Evolutionary conservation across 306 rosid species (phyloP).

Genomic region (Ammopiptanthus mongolicus): DNA sequence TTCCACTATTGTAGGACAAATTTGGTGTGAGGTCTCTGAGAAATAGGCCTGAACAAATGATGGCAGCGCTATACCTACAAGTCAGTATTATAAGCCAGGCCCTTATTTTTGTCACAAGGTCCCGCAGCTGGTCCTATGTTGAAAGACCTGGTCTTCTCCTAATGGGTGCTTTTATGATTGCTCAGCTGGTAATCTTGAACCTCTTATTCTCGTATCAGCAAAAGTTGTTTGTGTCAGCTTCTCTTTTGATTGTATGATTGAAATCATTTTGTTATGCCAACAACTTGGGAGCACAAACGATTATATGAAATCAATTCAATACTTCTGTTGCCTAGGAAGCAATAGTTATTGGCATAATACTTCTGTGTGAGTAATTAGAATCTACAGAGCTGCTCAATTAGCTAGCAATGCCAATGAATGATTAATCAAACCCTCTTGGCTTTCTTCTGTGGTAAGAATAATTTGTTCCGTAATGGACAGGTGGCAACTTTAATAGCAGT

Average conservation of each 20-base stretch:
- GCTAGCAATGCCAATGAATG: neutral
- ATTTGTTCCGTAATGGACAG: slow-evolving; percentile 38
- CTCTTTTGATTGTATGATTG: neutral
- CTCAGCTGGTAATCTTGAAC: slow-evolving; percentile 73
- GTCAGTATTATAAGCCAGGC: slow-evolving; percentile 99
- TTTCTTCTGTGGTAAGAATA: neutral
- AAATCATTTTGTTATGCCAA: neutral
- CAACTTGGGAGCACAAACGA: neutral
- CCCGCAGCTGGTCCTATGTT: slow-evolving; percentile 87
- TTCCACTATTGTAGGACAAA: slow-evolving; percentile 47
- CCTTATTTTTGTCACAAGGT: slow-evolving; percentile 89
- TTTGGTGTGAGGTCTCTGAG: slow-evolving; percentile 50
- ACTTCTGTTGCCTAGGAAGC: neutral
- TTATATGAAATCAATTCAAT: neutral
- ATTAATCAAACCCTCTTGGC: neutral
- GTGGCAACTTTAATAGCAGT: slow-evolving; percentile 88
- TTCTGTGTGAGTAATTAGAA: neutral
- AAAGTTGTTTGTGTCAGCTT: slow-evolving; percentile 10
- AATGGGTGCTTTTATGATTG: slow-evolving; percentile 71
- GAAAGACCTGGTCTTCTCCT: slow-evolving; percentile 96
- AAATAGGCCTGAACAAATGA: slow-evolving; percentile 39
- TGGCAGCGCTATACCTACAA: slow-evolving; percentile 98
- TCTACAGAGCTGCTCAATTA: neutral
- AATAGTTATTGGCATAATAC: neutral
- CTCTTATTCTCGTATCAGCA: slow-evolving; percentile 6